These are phyloP conservation scores for Flaveria robusta DNA, from an alignment of 129 eudicot species.

Conservation along the genomic window DNA sequence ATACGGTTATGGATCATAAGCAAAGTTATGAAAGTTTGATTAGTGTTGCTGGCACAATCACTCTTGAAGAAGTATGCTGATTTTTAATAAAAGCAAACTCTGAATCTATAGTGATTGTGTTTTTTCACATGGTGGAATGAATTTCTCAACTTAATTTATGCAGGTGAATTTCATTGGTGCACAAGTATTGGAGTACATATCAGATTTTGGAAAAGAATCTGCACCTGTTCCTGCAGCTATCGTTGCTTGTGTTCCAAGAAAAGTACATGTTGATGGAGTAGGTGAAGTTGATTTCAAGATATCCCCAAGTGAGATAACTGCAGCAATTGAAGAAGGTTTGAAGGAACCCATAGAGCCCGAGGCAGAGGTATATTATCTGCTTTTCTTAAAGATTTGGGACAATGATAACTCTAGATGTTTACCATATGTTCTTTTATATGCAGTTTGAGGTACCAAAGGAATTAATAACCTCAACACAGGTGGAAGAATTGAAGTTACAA, in stretches of 20 bases:
- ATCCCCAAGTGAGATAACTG: slow-evolving; percentile 70
- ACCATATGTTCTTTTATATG: slow-evolving; percentile 24
- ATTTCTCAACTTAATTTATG: slow-evolving; percentile 20
- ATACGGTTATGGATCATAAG: slow-evolving; percentile 90
- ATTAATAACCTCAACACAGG: slow-evolving; percentile 57
- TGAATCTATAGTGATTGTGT: background rate
- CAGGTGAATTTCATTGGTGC: slow-evolving; percentile 88
- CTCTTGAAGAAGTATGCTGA: slow-evolving; percentile 83
- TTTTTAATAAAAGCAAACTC: background rate
- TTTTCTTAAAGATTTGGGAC: slow-evolving; percentile 4
- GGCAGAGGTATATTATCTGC: slow-evolving; percentile 70
- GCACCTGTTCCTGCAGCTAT: slow-evolving; percentile 96
- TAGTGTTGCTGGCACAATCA: slow-evolving; percentile 82
- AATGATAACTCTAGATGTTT: slow-evolving; percentile 7
- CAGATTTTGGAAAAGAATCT: slow-evolving; percentile 88
- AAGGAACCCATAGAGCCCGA: slow-evolving; percentile 90
- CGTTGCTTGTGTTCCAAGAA: slow-evolving; percentile 94
- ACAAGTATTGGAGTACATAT: slow-evolving; percentile 82
- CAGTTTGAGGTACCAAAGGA: slow-evolving; percentile 98
- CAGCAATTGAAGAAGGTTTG: slow-evolving; percentile 88
- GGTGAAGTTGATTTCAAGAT: slow-evolving; percentile 91
- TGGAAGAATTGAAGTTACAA: slow-evolving; percentile 61
- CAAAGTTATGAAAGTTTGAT: slow-evolving; percentile 93
- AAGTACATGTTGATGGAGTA: slow-evolving; percentile 71
- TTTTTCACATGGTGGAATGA: background rate